These are phyloP conservation scores for Diplocarpon mali DNA, from an alignment of 2,329 filamentous ascomycete species.

Conservation along the genomic window DNA sequence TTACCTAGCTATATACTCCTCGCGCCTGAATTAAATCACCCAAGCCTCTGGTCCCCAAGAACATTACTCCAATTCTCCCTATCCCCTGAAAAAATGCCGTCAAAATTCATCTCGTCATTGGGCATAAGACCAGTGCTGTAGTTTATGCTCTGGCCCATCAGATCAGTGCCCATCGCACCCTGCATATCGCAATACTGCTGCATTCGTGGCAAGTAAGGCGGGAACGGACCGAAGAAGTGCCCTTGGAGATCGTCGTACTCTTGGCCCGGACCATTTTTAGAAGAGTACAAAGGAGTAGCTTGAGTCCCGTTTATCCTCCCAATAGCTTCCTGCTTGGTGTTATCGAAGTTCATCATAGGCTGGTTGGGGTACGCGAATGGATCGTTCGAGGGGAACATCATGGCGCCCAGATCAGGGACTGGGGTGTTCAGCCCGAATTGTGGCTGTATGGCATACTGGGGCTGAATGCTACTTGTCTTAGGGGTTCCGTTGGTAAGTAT, in stretches of 20 bases:
- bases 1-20: no score
- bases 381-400: slow-evolving; percentile 73
- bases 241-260: slow-evolving; percentile 55
- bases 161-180: slow-evolving; percentile 8
- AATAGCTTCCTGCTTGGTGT: slow-evolving; percentile 24
- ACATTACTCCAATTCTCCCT: slow-evolving; percentile 20
- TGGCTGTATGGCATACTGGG: slow-evolving; percentile 21
- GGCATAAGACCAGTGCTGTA: slow-evolving; percentile 16
- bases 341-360: slow-evolving; percentile 51
- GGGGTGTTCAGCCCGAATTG: slow-evolving; percentile 26
- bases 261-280: slow-evolving; percentile 16
- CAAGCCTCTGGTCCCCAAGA: slow-evolving; percentile 13
- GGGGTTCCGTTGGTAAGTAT: slow-evolving; percentile 22
- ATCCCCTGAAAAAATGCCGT: slow-evolving; percentile 20
- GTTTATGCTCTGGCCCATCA: slow-evolving; percentile 16
- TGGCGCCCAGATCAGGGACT: slow-evolving; percentile 58
- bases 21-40: neutral
- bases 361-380: slow-evolving; percentile 70
- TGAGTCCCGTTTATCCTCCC: slow-evolving; percentile 7
- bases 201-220: slow-evolving; percentile 47
- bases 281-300: slow-evolving; percentile 20
- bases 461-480: slow-evolving; percentile 13
- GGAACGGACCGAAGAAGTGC: slow-evolving; percentile 59
- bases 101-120: slow-evolving; percentile 20
- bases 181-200: slow-evolving; percentile 19